Base-by-base conservation (phyloP, 768 basidiomycete genomes). In the Floccularia luteovirens region DNA sequence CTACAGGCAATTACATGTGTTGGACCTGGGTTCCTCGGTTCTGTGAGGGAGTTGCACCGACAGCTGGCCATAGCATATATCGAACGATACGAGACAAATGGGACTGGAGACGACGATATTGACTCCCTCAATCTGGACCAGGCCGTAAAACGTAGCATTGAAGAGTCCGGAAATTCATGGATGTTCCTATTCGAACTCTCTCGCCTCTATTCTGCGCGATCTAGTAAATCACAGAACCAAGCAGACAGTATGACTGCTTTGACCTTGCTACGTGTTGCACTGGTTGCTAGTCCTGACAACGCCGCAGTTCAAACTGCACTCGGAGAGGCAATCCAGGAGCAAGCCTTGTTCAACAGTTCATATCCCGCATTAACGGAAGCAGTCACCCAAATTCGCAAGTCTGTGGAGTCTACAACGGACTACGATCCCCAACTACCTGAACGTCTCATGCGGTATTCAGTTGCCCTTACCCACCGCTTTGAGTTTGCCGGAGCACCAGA, bases 131-230 rank as follows among this genome's bases (percentile, higher is more conserved):
- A n/a, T n/a, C n/a, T n/a, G n/a, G n/a, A n/a, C n/a, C n/a, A n/a
- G n/a, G n/a, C n/a, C n/a, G n/a, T n/a, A n/a, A n/a, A n/a, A n/a
- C n/a, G n/a, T n/a, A n/a, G n/a, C n/a, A n/a, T n/a, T n/a, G n/a
- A n/a, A n/a, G n/a, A n/a, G n/a, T n/a, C n/a, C n/a, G n/a, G n/a
- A n/a, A n/a, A n/a, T n/a, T 19, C n/a, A 19, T 41, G 4, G 44
- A 37, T 12, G 40, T 45, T 48, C 17, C 22, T 39, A 3, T 44
- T 31, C 21, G 43, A 47, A 30, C 16, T 44, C 6, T 42, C 24
- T 2, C 21, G 23, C 36, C 21, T 38, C 11, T 35, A 42, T 16
- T 34, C 24, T 6, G 25, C 34, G 24, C 34, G 19, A 12, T 48
- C 42, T 25, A 23, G 24, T 16, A 30, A 16, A 6, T 22, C 31